phyloP scores from a whole-genome alignment of 192 early-diverging fungal species.

The Coemansia sp. region DNA sequence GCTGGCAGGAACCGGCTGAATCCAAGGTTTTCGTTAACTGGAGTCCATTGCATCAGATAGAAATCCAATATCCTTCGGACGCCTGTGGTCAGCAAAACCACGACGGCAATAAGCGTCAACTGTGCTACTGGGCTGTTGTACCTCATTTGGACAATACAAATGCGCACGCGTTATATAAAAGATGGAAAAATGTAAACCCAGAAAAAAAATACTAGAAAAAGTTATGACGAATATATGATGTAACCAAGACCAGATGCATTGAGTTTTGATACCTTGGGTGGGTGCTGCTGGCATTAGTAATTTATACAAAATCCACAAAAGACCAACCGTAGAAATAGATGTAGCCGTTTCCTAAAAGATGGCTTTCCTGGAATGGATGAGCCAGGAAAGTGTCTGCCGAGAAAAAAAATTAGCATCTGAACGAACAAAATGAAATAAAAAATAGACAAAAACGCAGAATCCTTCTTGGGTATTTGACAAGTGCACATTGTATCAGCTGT shows the following conservation, averaged over 20 bases:
- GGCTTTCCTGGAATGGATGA: too few species aligned
- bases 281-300: neutral
- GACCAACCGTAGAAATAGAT: too few species aligned
- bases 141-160: constrained; percentile 6
- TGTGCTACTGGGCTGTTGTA: constrained; percentile 35
- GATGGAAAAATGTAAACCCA: neutral
- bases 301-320: neutral
- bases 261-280: neutral
- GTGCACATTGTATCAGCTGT: too few species aligned
- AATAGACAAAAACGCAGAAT: too few species aligned
- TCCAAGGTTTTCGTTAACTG: constrained; percentile 26
- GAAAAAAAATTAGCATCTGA: too few species aligned
- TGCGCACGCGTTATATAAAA: neutral
- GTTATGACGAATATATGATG: neutral
- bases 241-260: neutral
- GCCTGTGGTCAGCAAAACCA: constrained; percentile 25
- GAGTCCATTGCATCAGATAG: constrained; percentile 20
- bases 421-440: too few species aligned
- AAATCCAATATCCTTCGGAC: constrained; percentile 24
- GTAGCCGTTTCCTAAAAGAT: too few species aligned
- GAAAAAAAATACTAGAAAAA: neutral
- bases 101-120: constrained; percentile 19
- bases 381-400: too few species aligned
- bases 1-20: constrained; percentile 34
- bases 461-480: too few species aligned